Percentiles rank a stretch among this genome's conserved stretches.
Evolutionary conservation across 805 yeast species (phyloP).

Genomic region (Myxozyma kluyveri): DNA sequence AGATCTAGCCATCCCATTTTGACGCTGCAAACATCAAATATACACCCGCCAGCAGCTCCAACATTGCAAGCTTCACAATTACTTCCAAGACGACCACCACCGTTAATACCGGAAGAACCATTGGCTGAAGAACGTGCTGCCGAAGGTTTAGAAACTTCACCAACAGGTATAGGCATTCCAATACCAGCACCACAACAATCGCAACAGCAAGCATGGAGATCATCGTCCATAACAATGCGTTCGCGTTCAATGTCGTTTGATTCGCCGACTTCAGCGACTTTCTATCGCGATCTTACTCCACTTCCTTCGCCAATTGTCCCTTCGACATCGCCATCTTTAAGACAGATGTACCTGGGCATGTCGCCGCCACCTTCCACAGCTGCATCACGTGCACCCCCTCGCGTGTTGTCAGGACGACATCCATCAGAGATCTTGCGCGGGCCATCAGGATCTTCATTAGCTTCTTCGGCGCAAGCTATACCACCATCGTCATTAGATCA

Average conservation of each 20-base stretch:
- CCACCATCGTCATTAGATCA: not conserved
- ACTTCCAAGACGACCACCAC: no score
- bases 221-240: no score
- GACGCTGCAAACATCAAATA: no score
- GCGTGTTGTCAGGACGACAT: not conserved
- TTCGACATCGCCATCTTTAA: conserved; percentile 17
- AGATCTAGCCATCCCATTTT: no score
- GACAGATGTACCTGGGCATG: conserved; percentile 9
- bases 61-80: no score
- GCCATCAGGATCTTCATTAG: not conserved
- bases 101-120: no score
- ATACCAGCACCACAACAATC: no score
- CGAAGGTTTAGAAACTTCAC: no score
- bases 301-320: conserved; percentile 32
- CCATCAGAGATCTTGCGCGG: not conserved
- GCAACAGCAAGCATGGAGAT: no score
- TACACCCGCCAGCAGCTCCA: no score
- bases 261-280: conserved; percentile 20
- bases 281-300: conserved; percentile 31
- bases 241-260: conserved; percentile 26
- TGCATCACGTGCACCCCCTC: conserved; percentile 1
- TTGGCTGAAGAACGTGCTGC: no score
- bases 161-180: no score
- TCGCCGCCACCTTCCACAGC: conserved; percentile 4
- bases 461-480: not conserved